Evolutionary conservation across 2,329 filamentous ascomycete species (phyloP), one percentile per base, ranked within the genome.

Genomic region (Pseudopithomyces maydicus): DNA sequence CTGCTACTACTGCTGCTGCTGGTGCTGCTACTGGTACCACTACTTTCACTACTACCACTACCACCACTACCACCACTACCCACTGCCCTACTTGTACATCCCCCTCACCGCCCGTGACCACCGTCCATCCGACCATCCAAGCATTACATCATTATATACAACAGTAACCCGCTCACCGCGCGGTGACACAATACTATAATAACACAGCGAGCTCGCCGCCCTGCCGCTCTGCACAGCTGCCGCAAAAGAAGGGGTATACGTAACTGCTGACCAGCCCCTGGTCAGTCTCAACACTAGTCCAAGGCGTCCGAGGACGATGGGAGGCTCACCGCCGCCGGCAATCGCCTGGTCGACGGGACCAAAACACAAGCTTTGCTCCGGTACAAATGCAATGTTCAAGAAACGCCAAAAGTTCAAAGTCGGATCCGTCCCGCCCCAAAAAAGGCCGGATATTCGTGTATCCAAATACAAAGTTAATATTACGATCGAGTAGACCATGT

Each of bases 141-240:
- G 59, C 62, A 71, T 69, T 67, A 66, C 49, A 67, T 61, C 63
- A 65, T 64, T 68, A 66, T 62, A 66, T 70, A 68, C 62, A 65
- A 54, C 46, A 58, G 50, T 54, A 54, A 58, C 26, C 53, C 32
- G 55, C 35, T 47, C 35, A 58, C 58, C 57, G 51, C 51, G 26
- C 42, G 51, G 61, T 51, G 33, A 45, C 60, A 58, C 58, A 55
- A 41, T 23, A 23, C 15, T 49, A 49, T 19, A 29, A n/a, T 35
- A 29, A 54, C 55, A 54, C n/a, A 17, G 14, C 42, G 6, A 47
- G 15, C 29, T 47, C 32, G 19, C 29, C 29, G 42, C 17, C n/a
- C 15, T 19, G 17, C 29, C 20, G 41, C 29, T n/a, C 17, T 20
- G 15, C 41, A 49, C 15, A 49, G 42, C 59, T 42, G 45, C 54